phyloP scores from a whole-genome alignment of 331 rosid genomes.

The Malus hybrid region DNA sequence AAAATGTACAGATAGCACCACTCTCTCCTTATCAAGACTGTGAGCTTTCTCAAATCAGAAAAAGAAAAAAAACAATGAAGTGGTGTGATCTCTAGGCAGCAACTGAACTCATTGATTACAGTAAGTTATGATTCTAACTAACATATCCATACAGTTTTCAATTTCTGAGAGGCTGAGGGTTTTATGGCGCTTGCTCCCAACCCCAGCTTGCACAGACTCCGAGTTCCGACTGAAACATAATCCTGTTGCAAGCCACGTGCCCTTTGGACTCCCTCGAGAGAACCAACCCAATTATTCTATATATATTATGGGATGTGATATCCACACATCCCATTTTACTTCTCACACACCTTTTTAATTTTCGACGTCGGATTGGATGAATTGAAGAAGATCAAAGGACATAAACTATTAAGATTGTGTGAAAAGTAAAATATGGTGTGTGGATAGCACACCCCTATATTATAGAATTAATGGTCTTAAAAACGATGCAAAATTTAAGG shows the following conservation, averaged over 20 bases:
- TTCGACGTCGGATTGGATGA: too few species aligned
- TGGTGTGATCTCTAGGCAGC: not conserved
- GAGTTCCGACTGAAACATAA: conserved; percentile 10
- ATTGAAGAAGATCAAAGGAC: too few species aligned
- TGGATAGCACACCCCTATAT: too few species aligned
- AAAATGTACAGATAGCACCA: too few species aligned
- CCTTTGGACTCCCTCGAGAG: conserved; percentile 11
- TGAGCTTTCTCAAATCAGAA: too few species aligned
- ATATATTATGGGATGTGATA: too few species aligned
- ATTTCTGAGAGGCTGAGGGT: not conserved
- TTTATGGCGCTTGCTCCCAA: conserved; percentile 22
- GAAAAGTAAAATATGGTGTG: too few species aligned
- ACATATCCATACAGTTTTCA: not conserved
- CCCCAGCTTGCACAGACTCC: conserved; percentile 13
- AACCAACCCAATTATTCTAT: not conserved
- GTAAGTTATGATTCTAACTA: not conserved
- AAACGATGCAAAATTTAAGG: not conserved
- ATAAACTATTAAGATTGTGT: too few species aligned
- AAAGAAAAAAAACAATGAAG: not conserved
- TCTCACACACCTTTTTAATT: too few species aligned
- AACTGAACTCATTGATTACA: not conserved
- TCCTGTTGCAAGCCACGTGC: conserved; percentile 26
- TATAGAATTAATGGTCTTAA: not conserved
- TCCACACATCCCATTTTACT: too few species aligned
- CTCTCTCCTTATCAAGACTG: not conserved